Evolutionary conservation across 345 rosid genomes (phyloP).

Genomic region (Gossypium anomalum): DNA sequence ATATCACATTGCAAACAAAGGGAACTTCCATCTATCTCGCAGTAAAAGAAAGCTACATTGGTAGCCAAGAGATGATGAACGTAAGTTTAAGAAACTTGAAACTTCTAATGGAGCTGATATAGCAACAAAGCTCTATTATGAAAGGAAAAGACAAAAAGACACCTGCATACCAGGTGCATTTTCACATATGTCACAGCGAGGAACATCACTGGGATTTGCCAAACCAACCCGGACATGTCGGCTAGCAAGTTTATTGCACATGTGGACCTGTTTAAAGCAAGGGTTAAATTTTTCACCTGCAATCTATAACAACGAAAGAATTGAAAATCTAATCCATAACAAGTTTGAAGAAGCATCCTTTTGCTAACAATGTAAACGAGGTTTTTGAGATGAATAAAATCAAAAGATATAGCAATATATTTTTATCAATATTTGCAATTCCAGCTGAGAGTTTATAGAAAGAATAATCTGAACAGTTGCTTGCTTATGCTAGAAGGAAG

Average conservation of each 20-base stretch:
- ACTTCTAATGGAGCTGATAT: not conserved
- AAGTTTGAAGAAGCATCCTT: not conserved
- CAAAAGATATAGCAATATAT: not conserved
- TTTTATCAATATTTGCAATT: not conserved
- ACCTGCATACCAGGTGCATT: constrained; percentile 58
- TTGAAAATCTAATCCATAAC: not conserved
- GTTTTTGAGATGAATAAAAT: not conserved
- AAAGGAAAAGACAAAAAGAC: not conserved
- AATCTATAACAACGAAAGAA: not conserved
- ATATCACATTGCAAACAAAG: constrained; percentile 82
- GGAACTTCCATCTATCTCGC: constrained; percentile 82
- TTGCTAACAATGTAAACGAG: not conserved
- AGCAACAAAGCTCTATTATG: not conserved
- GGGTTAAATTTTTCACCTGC: not conserved
- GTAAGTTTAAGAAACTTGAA: not conserved
- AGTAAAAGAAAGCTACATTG: constrained; percentile 73
- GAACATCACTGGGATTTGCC: constrained; percentile 60
- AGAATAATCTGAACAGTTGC: not conserved
- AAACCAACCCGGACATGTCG: constrained; percentile 76
- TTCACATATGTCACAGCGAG: constrained; percentile 80
- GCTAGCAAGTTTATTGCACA: constrained; percentile 81
- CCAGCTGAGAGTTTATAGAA: not conserved
- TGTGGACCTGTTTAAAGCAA: constrained; percentile 53
- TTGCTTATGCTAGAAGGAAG: not conserved
- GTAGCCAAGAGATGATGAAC: constrained; percentile 6